Evolutionary conservation across 2,329 filamentous ascomycete species (phyloP).

Genomic region (Trichophyton mentagrophytes): DNA sequence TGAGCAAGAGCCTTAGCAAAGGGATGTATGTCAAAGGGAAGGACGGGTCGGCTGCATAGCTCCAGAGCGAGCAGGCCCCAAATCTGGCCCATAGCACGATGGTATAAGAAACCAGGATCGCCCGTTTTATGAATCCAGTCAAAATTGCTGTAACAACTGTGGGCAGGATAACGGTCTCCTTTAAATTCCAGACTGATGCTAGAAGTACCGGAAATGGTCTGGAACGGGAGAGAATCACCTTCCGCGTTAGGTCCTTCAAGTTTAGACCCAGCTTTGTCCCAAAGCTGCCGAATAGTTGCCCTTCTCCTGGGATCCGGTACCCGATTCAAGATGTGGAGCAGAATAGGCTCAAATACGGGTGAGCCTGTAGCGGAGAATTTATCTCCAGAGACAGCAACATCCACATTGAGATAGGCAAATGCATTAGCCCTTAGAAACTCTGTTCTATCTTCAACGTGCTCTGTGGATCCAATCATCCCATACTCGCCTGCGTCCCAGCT

Average conservation of each 20-base stretch:
- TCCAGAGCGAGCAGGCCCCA: constrained; percentile 75
- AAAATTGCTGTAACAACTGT: constrained; percentile 81
- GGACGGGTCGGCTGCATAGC: constrained; percentile 62
- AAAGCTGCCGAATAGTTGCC: constrained; percentile 58
- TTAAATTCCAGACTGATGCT: constrained; percentile 74
- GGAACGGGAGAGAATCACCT: constrained; percentile 81
- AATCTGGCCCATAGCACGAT: constrained; percentile 64
- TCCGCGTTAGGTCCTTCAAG: constrained; percentile 59
- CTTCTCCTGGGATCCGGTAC: constrained; percentile 61
- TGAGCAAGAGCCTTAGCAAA: constrained; percentile 55
- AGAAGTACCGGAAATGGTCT: constrained; percentile 77
- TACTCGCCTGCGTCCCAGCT: constrained; percentile 94
- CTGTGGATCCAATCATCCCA: constrained; percentile 85
- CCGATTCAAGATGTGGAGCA: constrained; percentile 61
- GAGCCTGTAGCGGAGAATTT: constrained; percentile 68
- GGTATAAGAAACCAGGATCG: constrained; percentile 73
- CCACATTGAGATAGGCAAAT: constrained; percentile 84
- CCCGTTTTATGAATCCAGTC: constrained; percentile 70
- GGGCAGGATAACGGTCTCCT: constrained; percentile 54
- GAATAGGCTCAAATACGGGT: constrained; percentile 60
- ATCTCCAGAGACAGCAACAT: constrained; percentile 62
- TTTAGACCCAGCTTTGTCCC: constrained; percentile 49
- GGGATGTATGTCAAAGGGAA: constrained; percentile 66
- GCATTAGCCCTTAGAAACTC: constrained; percentile 59
- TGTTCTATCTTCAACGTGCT: constrained; percentile 79